These are phyloP conservation scores for Lathyrus sativus DNA, from an alignment of 306 rosid species.

Conservation along the genomic window DNA sequence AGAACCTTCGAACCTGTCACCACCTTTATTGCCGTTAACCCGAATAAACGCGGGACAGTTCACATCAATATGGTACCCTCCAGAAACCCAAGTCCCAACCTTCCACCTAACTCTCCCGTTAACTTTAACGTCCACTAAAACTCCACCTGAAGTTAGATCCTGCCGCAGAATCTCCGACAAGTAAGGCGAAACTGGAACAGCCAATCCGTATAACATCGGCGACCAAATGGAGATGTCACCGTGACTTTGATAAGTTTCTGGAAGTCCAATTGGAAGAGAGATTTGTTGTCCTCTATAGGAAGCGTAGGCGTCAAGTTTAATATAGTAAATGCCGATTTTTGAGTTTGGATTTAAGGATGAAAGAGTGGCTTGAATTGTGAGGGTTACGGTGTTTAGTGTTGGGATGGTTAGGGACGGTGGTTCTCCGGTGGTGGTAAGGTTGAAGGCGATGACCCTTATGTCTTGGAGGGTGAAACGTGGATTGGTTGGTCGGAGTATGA, in stretches of 20 bases:
- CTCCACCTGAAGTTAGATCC: constrained; percentile 51
- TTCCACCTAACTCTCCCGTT: constrained; percentile 72
- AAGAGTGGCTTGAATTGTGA: constrained; percentile 55
- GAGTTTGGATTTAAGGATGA: constrained; percentile 59
- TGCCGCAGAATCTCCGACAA: constrained; percentile 36
- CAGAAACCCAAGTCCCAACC: constrained; percentile 74
- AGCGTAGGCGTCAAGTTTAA: constrained; percentile 47
- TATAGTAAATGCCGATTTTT: constrained; percentile 58
- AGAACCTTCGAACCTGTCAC: not conserved
- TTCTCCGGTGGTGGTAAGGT: constrained; percentile 41
- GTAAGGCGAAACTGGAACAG: constrained; percentile 55
- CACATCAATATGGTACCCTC: constrained; percentile 54
- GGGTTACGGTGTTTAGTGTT: constrained; percentile 40
- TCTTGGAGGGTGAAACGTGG: constrained; percentile 72
- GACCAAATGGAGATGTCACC: constrained; percentile 66
- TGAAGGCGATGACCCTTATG: constrained; percentile 61
- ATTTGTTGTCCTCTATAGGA: constrained; percentile 66
- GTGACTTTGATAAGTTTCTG: constrained; percentile 62
- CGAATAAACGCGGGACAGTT: constrained; percentile 67
- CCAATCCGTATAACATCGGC: constrained; percentile 51
- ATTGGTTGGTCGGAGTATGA: constrained; percentile 60
- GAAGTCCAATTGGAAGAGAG: constrained; percentile 46
- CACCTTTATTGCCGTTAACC: constrained; percentile 28
- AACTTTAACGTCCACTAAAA: constrained; percentile 55
- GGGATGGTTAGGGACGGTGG: constrained; percentile 31